Conservation (phyloP, 2,329 filamentous ascomycete genomes). For the Pseudocercospora crystallina region DNA sequence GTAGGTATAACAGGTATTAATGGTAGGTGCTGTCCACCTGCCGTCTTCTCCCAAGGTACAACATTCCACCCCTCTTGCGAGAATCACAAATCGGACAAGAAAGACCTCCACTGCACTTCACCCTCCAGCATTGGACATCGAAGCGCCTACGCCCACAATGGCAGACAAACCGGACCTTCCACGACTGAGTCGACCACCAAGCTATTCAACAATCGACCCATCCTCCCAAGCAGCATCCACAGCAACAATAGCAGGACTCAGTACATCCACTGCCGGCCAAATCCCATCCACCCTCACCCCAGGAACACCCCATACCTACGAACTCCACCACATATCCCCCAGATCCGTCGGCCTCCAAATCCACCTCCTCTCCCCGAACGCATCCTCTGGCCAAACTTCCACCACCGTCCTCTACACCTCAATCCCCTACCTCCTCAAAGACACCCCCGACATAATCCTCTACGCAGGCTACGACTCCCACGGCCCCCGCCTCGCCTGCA, state of each 20-base stretch:
- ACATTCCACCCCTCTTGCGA: too few relatives aligned
- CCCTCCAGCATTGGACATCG: too few relatives aligned
- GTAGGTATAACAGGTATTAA: too few relatives aligned
- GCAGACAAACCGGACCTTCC: background rate
- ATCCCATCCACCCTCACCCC: background rate
- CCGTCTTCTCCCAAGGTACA: too few relatives aligned
- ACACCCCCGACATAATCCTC: constrained; percentile 20
- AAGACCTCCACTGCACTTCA: too few relatives aligned
- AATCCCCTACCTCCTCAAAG: constrained; percentile 12
- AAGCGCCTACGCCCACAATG: too few relatives aligned
- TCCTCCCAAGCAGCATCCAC: background rate
- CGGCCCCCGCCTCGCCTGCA: constrained; percentile 21
- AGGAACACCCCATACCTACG: constrained; percentile 3
- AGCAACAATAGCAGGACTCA: background rate
- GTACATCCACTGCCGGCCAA: background rate
- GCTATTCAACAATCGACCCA: constrained; percentile 1
- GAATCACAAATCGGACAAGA: too few relatives aligned
- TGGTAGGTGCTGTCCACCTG: too few relatives aligned
- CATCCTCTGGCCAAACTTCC: constrained; percentile 19
- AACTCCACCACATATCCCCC: constrained; percentile 7
- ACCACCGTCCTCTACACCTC: constrained; percentile 21
- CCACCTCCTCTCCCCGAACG: constrained; percentile 2
- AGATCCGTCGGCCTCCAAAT: constrained; percentile 14
- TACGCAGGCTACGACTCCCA: constrained; percentile 23
- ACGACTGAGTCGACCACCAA: background rate